phyloP scores from a whole-genome alignment of 106 monocot genomes.

The Ottelia alismoides region DNA sequence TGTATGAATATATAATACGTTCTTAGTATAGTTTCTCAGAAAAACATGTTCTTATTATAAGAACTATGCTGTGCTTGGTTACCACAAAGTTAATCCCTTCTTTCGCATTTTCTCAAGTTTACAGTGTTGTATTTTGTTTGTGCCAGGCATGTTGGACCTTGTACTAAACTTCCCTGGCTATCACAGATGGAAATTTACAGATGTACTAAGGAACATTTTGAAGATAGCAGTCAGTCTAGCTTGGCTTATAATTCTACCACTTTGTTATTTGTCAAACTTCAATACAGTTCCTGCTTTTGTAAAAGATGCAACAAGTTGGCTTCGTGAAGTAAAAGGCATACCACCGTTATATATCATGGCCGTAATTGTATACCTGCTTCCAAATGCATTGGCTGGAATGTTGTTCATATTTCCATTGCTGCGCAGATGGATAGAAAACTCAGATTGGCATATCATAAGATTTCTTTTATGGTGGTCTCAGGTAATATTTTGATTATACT shows the following conservation, averaged over 20 bases:
- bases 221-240: conserved; percentile 62
- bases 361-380: conserved; percentile 71
- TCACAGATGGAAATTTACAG: conserved; percentile 77
- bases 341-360: conserved; percentile 80
- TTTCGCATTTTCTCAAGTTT: no score
- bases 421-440: conserved; percentile 85
- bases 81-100: no score
- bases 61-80: no score
- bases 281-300: conserved; percentile 29
- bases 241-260: conserved; percentile 69
- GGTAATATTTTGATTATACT: no score
- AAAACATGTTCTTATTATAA: no score
- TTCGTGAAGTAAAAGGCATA: conserved; percentile 62
- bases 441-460: conserved; percentile 84
- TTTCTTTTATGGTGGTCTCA: conserved; percentile 98
- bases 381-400: conserved; percentile 54
- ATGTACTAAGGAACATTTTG: conserved; percentile 70
- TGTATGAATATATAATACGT: no score
- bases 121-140: no score
- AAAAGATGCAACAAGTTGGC: conserved; percentile 38
- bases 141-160: conserved; percentile 72
- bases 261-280: conserved; percentile 51
- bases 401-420: conserved; percentile 91
- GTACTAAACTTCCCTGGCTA: conserved; percentile 91
- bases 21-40: no score